Evolutionary conservation across 2,329 filamentous ascomycete genomes (phyloP).

Genomic region (Neoascochyta sp.): DNA sequence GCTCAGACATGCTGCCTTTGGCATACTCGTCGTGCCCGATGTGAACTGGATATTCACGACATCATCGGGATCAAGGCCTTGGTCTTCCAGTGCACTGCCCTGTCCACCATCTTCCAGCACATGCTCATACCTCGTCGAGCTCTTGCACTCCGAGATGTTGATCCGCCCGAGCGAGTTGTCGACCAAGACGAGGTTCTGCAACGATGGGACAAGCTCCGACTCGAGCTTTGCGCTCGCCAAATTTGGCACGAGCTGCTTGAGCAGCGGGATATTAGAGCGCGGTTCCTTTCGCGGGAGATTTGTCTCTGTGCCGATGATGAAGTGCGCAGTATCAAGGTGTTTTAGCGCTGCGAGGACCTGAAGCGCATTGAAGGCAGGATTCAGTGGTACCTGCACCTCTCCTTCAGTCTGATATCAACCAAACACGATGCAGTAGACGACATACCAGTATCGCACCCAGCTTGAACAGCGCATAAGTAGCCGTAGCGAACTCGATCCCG

Average conservation of each 20-base stretch:
- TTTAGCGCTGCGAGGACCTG: slow-evolving; percentile 76
- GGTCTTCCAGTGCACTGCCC: slow-evolving; percentile 43
- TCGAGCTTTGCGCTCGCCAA: slow-evolving; percentile 44
- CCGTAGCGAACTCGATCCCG: slow-evolving; percentile 73
- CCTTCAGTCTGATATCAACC: not conserved
- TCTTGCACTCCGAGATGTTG: slow-evolving; percentile 37
- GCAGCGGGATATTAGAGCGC: slow-evolving; percentile 56
- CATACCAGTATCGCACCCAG: slow-evolving; percentile 79
- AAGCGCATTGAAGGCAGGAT: slow-evolving; percentile 77
- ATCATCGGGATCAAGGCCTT: slow-evolving; percentile 58
- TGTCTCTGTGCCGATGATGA: slow-evolving; percentile 84
- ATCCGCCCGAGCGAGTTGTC: slow-evolving; percentile 67
- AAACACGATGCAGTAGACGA: not conserved
- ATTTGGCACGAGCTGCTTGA: slow-evolving; percentile 53
- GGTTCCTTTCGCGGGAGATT: slow-evolving; percentile 68
- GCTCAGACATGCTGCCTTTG: slow-evolving; percentile 86
- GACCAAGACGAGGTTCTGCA: slow-evolving; percentile 69
- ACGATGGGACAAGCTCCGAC: slow-evolving; percentile 61
- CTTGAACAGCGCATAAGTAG: slow-evolving; percentile 86
- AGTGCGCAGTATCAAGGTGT: slow-evolving; percentile 68
- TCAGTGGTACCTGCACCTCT: slow-evolving; percentile 73
- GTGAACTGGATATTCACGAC: slow-evolving; percentile 96
- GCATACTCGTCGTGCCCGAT: slow-evolving; percentile 84
- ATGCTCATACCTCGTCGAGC: slow-evolving; percentile 43
- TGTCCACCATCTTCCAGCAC: slow-evolving; percentile 46